These are phyloP conservation scores for Brettanomyces bruxellensis DNA, from an alignment of 805 yeast genomes.

Conservation along the genomic window DNA sequence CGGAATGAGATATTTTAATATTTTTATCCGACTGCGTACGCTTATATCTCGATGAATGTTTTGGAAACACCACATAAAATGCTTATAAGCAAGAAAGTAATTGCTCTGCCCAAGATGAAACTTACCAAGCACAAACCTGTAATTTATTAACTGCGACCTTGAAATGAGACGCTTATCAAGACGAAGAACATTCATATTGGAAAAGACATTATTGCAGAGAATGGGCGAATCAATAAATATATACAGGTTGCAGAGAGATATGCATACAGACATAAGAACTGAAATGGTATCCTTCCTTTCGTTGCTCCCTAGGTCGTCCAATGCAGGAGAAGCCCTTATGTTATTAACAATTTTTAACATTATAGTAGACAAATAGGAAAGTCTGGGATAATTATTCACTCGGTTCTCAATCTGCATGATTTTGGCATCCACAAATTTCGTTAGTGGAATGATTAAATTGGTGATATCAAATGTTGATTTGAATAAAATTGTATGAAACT, in stretches of 20 bases:
- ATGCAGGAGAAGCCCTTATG: slow-evolving; percentile 36
- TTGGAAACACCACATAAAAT: slow-evolving; percentile 40
- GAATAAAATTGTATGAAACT: slow-evolving; percentile 29
- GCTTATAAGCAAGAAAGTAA: slow-evolving; percentile 35
- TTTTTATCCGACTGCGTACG: slow-evolving; percentile 23
- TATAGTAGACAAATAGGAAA: slow-evolving; percentile 38
- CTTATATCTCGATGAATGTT: slow-evolving; percentile 24
- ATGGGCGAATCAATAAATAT: slow-evolving; percentile 45
- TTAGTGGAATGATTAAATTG: slow-evolving; percentile 33
- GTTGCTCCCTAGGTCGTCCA: slow-evolving; percentile 13
- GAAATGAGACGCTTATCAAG: slow-evolving; percentile 33
- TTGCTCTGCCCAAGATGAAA: slow-evolving; percentile 46
- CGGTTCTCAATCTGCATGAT: slow-evolving; percentile 29
- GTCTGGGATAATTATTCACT: slow-evolving; percentile 29
- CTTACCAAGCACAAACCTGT: slow-evolving; percentile 44
- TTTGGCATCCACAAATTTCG: slow-evolving; percentile 31
- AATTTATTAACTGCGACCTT: slow-evolving; percentile 38
- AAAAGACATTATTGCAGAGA: slow-evolving; percentile 51
- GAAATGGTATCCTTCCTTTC: slow-evolving; percentile 30
- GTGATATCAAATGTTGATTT: slow-evolving; percentile 30
- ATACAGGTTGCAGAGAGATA: slow-evolving; percentile 41
- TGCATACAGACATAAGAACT: slow-evolving; percentile 40
- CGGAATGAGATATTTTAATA: slow-evolving; percentile 43
- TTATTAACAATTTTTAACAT: slow-evolving; percentile 41
- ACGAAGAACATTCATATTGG: slow-evolving; percentile 46